phyloP scores from a whole-genome alignment of 305 asterid genomes.

The Fraxinus latifolia region DNA sequence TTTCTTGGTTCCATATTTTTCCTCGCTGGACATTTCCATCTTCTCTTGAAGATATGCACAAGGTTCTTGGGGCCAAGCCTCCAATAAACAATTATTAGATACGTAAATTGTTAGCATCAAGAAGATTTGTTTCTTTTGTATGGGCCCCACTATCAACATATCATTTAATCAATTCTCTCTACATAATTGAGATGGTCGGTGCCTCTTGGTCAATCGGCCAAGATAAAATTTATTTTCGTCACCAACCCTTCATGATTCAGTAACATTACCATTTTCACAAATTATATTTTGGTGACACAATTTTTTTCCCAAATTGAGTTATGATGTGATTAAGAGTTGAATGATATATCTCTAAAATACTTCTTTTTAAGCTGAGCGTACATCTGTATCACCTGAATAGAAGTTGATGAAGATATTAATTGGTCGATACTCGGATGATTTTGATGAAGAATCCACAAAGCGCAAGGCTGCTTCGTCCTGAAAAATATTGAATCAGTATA shows the following conservation, averaged over 20 bases:
- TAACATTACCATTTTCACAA: background rate
- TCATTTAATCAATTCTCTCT: background rate
- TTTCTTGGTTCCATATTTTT: background rate
- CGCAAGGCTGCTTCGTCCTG: constrained; percentile 97
- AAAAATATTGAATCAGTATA: constrained; percentile 12
- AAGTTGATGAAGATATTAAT: constrained; percentile 81
- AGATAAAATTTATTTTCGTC: background rate
- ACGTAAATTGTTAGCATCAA: background rate
- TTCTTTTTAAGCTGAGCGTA: background rate
- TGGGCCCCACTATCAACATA: background rate
- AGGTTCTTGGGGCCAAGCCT: background rate
- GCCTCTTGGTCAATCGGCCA: background rate
- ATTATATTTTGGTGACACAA: background rate
- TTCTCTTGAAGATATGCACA: constrained; percentile 1
- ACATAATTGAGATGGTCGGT: background rate
- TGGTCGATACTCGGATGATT: constrained; percentile 75
- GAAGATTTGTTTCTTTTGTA: background rate
- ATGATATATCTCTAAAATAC: background rate
- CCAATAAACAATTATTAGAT: background rate
- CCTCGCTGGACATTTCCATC: background rate
- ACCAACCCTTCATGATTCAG: background rate
- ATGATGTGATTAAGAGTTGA: background rate
- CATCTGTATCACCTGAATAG: constrained; percentile 63
- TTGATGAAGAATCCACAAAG: constrained; percentile 63
- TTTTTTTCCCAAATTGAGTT: background rate